These are phyloP conservation scores for Aspergillus sparsus DNA, from an alignment of 495 filamentous ascomycete genomes.

Conservation along the genomic window DNA sequence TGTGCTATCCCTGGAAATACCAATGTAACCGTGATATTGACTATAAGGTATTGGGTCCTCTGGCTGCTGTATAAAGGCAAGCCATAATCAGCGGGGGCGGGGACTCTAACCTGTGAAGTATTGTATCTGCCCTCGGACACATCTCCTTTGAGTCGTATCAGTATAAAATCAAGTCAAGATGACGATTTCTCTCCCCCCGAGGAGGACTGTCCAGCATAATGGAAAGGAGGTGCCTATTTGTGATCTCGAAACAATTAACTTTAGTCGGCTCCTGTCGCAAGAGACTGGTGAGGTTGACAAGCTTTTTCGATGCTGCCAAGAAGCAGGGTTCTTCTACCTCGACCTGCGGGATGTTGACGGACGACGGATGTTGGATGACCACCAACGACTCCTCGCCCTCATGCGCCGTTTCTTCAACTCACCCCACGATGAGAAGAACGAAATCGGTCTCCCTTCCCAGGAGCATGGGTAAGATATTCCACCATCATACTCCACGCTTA, in stretches of 20 bases:
- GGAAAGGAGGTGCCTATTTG: conserved; percentile 6
- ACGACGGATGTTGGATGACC: conserved; percentile 1
- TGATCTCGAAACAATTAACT: conserved; percentile 5
- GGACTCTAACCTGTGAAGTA: background rate
- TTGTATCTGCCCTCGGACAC: background rate
- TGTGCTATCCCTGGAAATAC: background rate
- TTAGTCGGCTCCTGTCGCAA: conserved; percentile 1
- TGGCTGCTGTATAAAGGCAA: background rate
- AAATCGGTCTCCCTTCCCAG: conserved; percentile 4
- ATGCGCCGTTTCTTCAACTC: conserved; percentile 9
- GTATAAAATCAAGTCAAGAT: background rate
- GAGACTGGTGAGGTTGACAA: background rate
- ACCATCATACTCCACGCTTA: background rate
- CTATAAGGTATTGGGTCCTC: background rate
- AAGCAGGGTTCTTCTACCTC: conserved; percentile 7
- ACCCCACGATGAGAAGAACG: conserved; percentile 7
- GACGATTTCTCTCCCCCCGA: background rate
- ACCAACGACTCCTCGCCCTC: conserved; percentile 1
- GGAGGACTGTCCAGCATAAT: conserved; percentile 1
- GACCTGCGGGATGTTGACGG: conserved; percentile 7
- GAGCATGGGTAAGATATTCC: background rate
- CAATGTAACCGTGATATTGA: background rate
- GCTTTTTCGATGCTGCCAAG: conserved; percentile 1
- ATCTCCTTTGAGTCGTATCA: background rate
- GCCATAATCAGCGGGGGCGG: background rate